Conservation (phyloP, 306 rosid species). For the Elaeagnus macrophylla region DNA sequence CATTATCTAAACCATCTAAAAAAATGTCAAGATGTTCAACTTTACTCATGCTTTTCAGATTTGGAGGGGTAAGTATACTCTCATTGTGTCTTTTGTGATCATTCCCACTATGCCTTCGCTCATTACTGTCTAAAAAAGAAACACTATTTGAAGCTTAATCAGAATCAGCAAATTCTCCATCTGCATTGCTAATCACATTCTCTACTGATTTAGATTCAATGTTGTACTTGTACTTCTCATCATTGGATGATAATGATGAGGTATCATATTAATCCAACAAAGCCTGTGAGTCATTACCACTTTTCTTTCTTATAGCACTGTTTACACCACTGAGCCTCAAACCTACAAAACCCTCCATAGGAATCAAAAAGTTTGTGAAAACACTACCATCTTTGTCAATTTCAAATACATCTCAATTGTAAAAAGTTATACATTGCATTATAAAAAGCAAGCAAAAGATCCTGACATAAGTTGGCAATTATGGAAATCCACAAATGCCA, state of each 20-base stretch:
- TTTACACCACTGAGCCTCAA: constrained; percentile 19
- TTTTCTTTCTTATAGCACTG: constrained; percentile 20
- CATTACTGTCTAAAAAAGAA: constrained; percentile 25
- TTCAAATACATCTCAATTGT: background rate
- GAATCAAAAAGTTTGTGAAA: background rate
- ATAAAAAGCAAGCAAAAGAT: background rate
- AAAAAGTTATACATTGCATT: background rate
- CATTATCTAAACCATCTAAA: constrained; percentile 14
- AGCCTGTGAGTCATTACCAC: constrained; percentile 19
- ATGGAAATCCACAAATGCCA: background rate
- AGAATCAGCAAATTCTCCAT: constrained; percentile 26
- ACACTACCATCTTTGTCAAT: constrained; percentile 3
- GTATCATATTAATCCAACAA: constrained; percentile 22
- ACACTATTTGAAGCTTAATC: constrained; percentile 30
- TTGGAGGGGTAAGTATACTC: constrained; percentile 27
- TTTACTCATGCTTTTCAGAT: constrained; percentile 13
- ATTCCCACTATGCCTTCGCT: constrained; percentile 15
- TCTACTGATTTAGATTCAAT: constrained; percentile 9
- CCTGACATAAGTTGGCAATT: background rate
- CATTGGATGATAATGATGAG: constrained; percentile 24
- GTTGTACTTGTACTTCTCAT: constrained; percentile 14
- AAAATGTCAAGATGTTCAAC: background rate
- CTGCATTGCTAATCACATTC: constrained; percentile 20
- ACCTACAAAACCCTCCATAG: constrained; percentile 20
- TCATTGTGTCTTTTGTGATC: constrained; percentile 17